Base-by-base conservation (phyloP, 371 early-diverging fungal species). In the Apophysomyces elegans region DNA sequence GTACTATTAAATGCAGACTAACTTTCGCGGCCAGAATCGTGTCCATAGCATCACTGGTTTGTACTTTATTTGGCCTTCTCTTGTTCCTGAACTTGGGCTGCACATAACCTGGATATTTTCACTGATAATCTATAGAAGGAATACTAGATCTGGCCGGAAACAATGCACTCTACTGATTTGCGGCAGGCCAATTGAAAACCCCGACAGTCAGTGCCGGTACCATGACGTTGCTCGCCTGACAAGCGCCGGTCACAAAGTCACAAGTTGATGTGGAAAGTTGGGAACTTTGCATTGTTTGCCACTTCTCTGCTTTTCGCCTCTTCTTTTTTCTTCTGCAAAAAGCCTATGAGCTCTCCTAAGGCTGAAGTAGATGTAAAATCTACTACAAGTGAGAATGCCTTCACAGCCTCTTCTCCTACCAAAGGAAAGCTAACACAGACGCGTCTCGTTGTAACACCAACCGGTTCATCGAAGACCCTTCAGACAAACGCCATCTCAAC, bases 241-340 rank as follows among this genome's bases (percentile, higher is more conserved):
- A 26, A 26, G 32, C 32, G 32, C 47, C 11, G 54, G 21, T 50
- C 21, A 18, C 21, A n/a, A 16, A 9, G 54, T 50, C 54, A 50
- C 54, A 50, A 50, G 54, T 50, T 50, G 16, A 26, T 50, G 47
- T 47, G 32, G 21, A 50, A 26, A 26, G 32, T 26, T 26, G 54
- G 54, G 54, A 50, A 50, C 21, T 50, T 50, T 50, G 54, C 54
- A 50, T 50, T 50, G 32, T 26, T 26, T 26, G 54, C 21, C 21
- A 26, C 21, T 26, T 7, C n/a, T 18, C 21, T 50, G 32, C 32
- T 41, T 41, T 41, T 8, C 41, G 13, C 13, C 8, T 13, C 54
- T 50, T 50, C 16, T 47, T 47, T 50, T 50, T 50, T 9, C 54
- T 16, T 21, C 21, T 26, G 21, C 32, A 26, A 26, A 26, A 26